Base-by-base conservation (phyloP, 345 rosid genomes). In the Gossypium rotundifolium region DNA sequence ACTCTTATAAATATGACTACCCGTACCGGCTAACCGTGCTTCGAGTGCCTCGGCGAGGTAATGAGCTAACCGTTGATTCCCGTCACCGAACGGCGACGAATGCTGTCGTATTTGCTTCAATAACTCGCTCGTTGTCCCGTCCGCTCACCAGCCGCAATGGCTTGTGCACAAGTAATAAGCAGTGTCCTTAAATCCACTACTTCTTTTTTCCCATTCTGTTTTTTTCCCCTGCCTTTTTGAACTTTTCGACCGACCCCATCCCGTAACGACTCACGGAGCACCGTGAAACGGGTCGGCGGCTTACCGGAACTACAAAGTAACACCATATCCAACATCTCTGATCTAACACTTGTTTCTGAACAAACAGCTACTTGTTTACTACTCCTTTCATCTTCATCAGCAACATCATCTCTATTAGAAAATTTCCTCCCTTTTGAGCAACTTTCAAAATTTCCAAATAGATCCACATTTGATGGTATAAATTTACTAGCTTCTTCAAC, bases 181-280 rank as follows among this genome's bases (percentile, higher is more conserved):
- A 91, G 87, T 53, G 90, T 83, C 78, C 99, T 87, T 80, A 93
- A 85, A 81, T 96, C 99, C 73, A 93, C 88, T 61, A 90, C 92
- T 81, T 91, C 92, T 64, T 57, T 87, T 78, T 83, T 90, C 74
- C 81, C 87, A 25, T 68, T 84, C 49, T 80, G 87, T 62, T 79
- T 90, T 75, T 81, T 85, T 33, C 83, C 86, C 14, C 89, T 82
- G 55, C 79, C 89, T 53, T 88, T 74, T 59, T 72, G 74, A 72
- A 75, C 83, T 59, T 59, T 72, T 65, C 80, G 81, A 72, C 71
- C 80, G 18, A 87, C 73, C 58, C 87, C 92, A 46, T 83, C 83
- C 80, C 85, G 83, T 70, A 94, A 38, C 16, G 89, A 79, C 14
- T 87, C 87, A 33, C 93, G 91, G 73, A 92, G 87, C 75, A 78